Conservation (phyloP, 352 stramenopile species). For the Phytophthora idaei region DNA sequence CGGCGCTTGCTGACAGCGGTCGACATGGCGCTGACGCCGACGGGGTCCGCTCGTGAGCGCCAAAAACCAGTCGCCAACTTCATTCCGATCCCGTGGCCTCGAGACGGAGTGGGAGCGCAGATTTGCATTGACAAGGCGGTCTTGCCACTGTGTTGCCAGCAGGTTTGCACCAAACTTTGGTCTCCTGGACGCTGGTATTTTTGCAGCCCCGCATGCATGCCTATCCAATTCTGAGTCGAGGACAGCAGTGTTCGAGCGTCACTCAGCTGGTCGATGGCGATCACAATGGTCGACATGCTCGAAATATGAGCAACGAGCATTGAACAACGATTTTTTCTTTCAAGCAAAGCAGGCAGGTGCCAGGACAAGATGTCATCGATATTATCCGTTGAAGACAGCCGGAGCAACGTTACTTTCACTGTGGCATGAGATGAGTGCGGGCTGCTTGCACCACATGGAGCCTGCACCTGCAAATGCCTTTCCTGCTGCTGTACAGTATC, state of each 20-base stretch:
- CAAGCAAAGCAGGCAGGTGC: not conserved
- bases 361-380: conserved; percentile 25
- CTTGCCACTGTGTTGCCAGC: not conserved
- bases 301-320: not conserved
- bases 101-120: conserved; percentile 7
- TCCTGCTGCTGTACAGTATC: not conserved
- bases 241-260: not conserved
- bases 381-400: conserved; percentile 13
- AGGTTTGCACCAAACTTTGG: not conserved
- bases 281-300: not conserved
- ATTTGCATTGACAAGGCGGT: conserved; percentile 25
- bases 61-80: conserved; percentile 25
- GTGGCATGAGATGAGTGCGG: conserved; percentile 12
- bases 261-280: conserved; percentile 5
- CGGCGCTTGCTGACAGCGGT: conserved; percentile 29
- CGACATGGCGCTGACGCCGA: conserved; percentile 12
- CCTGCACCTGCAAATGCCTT: conserved; percentile 7
- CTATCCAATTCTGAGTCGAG: not conserved
- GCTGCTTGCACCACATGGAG: conserved; percentile 6
- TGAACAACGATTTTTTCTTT: conserved; percentile 12
- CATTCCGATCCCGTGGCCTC: conserved; percentile 17
- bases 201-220: not conserved
- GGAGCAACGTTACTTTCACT: conserved; percentile 2
- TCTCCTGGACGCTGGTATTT: not conserved
- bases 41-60: conserved; percentile 18